A percentile compares a stretch with the other conserved stretches of the same genome.
Evolutionary conservation across 2,329 filamentous ascomycete species (phyloP).

Genomic region (Stachybotrys chartarum): DNA sequence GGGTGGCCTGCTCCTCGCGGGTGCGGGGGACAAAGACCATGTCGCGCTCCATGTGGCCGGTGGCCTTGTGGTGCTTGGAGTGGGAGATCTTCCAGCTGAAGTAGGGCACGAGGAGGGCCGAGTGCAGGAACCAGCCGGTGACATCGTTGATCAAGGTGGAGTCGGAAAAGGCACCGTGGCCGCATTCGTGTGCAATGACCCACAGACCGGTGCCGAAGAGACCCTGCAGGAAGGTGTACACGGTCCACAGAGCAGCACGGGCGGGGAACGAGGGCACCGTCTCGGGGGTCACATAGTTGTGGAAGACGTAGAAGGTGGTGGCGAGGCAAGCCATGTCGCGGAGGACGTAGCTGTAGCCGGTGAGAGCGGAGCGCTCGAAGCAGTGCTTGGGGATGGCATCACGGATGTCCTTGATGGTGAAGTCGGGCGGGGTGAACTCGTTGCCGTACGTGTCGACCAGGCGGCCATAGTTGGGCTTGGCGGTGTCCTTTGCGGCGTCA

Average conservation of each 20-base stretch:
- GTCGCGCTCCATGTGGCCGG: constrained; percentile 92
- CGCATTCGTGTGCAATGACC: constrained; percentile 97
- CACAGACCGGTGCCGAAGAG: constrained; percentile 90
- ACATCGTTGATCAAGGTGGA: constrained; percentile 86
- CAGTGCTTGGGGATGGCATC: constrained; percentile 98
- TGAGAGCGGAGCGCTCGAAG: constrained; percentile 76
- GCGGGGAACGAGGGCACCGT: constrained; percentile 62
- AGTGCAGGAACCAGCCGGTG: constrained; percentile 88
- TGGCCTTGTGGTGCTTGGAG: constrained; percentile 99
- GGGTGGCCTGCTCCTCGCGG: constrained; percentile 70
- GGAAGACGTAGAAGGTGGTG: constrained; percentile 76
- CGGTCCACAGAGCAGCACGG: constrained; percentile 56
- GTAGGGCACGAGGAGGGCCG: constrained; percentile 83
- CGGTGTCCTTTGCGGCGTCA: constrained; percentile 20
- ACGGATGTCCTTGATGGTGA: constrained; percentile 94
- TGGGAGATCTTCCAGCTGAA: constrained; percentile 99
- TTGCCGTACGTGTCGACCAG: constrained; percentile 92
- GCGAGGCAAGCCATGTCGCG: constrained; percentile 70
- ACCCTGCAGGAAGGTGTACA: constrained; percentile 77
- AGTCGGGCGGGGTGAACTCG: constrained; percentile 87
- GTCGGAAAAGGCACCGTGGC: constrained; percentile 93
- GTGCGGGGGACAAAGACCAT: constrained; percentile 99
- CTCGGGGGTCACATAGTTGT: constrained; percentile 85
- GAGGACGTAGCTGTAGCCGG: constrained; percentile 73
- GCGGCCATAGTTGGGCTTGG: constrained; percentile 45